phyloP scores from a whole-genome alignment of 441 rosid genomes.

The Syzygium malaccense region DNA sequence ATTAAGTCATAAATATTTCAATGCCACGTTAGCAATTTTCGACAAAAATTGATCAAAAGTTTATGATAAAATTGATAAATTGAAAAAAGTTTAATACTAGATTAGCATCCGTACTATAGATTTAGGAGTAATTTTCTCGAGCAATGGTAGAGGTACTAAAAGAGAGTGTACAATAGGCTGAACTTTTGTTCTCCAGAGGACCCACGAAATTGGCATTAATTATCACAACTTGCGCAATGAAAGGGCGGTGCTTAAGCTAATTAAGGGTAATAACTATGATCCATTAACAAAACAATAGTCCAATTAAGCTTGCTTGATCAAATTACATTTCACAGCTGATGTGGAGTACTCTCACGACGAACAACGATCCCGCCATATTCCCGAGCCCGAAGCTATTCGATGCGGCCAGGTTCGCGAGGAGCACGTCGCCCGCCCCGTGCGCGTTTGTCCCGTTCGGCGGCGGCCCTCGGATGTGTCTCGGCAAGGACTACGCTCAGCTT shows the following conservation, averaged over 20 bases:
- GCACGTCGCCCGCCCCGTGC: neutral
- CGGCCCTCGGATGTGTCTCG: neutral
- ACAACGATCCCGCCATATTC: neutral
- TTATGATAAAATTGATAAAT: neutral
- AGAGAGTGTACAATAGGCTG: neutral
- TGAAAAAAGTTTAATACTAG: neutral
- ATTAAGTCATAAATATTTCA: no score
- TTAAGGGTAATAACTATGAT: neutral
- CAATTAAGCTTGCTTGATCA: neutral
- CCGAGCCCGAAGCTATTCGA: neutral
- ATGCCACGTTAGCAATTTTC: rapidly evolving
- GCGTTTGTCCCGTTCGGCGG: neutral
- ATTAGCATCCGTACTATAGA: rapidly evolving
- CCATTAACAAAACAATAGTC: neutral
- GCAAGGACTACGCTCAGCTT: neutral
- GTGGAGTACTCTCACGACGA: neutral
- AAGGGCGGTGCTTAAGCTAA: neutral
- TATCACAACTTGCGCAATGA: neutral
- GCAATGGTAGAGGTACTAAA: neutral
- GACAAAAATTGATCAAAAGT: rapidly evolving
- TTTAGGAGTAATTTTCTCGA: neutral
- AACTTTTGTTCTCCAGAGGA: neutral
- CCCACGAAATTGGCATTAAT: neutral
- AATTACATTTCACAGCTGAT: neutral
- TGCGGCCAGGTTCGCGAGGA: neutral